Base-by-base conservation (phyloP, 805 yeast genomes). In the Starmera pachycereana region DNA sequence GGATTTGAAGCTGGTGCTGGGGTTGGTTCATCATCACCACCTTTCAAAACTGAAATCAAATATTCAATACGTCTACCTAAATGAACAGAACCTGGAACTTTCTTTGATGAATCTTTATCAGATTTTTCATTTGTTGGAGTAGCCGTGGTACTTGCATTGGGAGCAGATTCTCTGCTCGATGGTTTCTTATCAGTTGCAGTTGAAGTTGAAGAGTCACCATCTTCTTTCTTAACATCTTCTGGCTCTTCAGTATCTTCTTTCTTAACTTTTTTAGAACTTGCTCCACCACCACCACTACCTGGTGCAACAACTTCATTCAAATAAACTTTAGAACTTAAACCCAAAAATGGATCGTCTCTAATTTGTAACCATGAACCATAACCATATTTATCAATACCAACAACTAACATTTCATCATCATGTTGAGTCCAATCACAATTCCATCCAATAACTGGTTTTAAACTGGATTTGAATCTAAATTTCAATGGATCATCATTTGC, bases 341-440 rank as follows among this genome's bases (percentile, higher is more conserved):
- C 89, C 43, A 92, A 69, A 39, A 86, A 72, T 2, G 98, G 97
- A 62, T 92, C 98, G 62, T 92, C 99, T 55, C 98, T 71, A 36
- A 92, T 89, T 54, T 84, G 89, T 3, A 72, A 58, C 98, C 98
- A 92, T 1, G 96, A 80, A 13, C 97, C 97, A 59, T 87, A 89
- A 0, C 99, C 99, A 61, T 89, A 89, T 61, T 86, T 88, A 54
- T 74, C 72, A 18, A 90, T 83, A 47, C 99, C 99, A 30, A 84
- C 75, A 44, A 92, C 60, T 40, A 92, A 68, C 77, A 78, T 83
- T 38, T 88, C 83, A 58, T 92, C 99, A 56, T 92, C 95, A 29
- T 69, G 75, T 12, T 71, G 68, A 3, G 69, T 68, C 99, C 99
- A 92, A 27, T 76, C 78, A 51, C 95, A 85, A 39, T 75, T 74